Base-by-base conservation (phyloP, 176 grass and related monocot species). In the Pontederia crassipes region DNA sequence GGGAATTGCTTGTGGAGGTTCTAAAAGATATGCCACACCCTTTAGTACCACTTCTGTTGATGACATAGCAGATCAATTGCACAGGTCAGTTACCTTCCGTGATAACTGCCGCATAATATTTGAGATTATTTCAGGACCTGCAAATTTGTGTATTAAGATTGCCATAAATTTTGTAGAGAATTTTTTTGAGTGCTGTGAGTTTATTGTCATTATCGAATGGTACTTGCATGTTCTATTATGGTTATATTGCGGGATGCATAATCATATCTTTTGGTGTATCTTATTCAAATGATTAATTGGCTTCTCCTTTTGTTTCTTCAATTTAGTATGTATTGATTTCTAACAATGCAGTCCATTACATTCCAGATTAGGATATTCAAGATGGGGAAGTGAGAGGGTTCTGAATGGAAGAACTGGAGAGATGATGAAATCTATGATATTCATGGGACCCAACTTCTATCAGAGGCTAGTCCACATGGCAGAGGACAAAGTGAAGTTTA, bases 401-500 rank as follows among this genome's bases (percentile, higher is more conserved):
- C 28, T 98, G 11, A 98, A 92, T 58, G 93, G 93, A 7, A 81
- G 64, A 50, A 98, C 87, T 2, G 93, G 93, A 6, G 87, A 92
- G 80, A 88, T 86, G 69, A 76, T 85, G 81, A 12, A 66, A 8
- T 83, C 79, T 8, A 65, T 98, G 70, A 78, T 98, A 65, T 98
- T 98, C 77, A 88, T 83, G 57, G 93, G 93, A 6, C 93, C 93
- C 27, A 98, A 79, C 20, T 98, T 88, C 74, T 98, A 98, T 65
- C 93, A 98, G 74, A 73, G 87, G 70, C 76, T 98, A 62, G 83
- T 81, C 18, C 93, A 98, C 64, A 98, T 98, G 93, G 72, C 93
- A 0, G 93, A 98, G 75, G 93, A 98, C 45, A 98, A 98, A 81
- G 93, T 98, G 11, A 98, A 98, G 11, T 97, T 97, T 76, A 73